phyloP scores from a whole-genome alignment of 2,329 filamentous ascomycete genomes.

The Aulographum hederae region DNA sequence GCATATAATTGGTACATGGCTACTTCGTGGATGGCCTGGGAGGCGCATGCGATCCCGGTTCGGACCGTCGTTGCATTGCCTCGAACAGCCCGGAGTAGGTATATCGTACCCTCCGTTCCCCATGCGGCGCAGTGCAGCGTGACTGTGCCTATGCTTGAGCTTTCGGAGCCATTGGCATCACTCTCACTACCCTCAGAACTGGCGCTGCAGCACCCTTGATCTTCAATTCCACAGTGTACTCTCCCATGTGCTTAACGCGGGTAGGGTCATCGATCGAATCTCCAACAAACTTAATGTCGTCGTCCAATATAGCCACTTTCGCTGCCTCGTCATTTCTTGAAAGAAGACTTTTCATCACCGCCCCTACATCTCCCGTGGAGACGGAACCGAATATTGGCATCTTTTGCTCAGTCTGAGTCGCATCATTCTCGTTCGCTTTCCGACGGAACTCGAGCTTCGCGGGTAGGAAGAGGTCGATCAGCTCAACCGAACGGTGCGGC shows the following conservation, averaged over 20 bases:
- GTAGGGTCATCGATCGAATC: constrained; percentile 17
- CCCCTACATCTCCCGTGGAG: constrained; percentile 31
- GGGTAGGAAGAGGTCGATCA: constrained; percentile 29
- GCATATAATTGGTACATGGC: too few species aligned
- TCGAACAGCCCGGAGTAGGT: not conserved
- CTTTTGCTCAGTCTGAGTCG: constrained; percentile 3
- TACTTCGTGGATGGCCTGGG: too few species aligned
- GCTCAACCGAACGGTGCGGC: constrained; percentile 25
- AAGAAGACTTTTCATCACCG: constrained; percentile 28
- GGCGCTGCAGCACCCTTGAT: constrained; percentile 26
- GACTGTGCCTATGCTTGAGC: too few species aligned
- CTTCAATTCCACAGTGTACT: constrained; percentile 32
- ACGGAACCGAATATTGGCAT: constrained; percentile 34
- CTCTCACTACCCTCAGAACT: constrained; percentile 22
- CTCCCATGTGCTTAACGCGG: constrained; percentile 33
- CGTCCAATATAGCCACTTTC: constrained; percentile 28
- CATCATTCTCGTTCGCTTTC: constrained; percentile 21
- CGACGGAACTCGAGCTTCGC: constrained; percentile 28
- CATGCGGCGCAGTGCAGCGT: too few species aligned
- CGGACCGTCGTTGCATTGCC: not conserved
- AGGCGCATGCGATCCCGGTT: too few species aligned
- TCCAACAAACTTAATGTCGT: constrained; percentile 31
- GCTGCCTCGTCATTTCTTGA: constrained; percentile 32
- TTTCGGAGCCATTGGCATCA: too few species aligned
- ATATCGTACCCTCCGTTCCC: not conserved